phyloP scores from a whole-genome alignment of 139 green algal species.

The Chlamydomonas incerta region DNA sequence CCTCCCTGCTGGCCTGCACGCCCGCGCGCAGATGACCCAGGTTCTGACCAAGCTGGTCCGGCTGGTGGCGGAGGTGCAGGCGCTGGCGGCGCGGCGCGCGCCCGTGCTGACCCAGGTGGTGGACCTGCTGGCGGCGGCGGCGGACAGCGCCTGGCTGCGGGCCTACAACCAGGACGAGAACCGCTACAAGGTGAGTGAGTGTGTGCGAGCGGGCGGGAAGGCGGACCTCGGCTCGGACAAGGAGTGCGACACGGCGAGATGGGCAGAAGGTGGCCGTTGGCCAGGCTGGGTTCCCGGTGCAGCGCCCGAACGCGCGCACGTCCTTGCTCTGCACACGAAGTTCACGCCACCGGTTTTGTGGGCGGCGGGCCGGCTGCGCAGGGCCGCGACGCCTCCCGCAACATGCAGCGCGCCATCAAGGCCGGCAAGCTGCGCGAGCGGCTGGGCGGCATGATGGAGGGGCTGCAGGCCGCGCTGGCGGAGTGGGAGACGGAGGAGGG shows the following conservation, averaged over 20 bases:
- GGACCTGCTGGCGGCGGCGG: constrained; percentile 54
- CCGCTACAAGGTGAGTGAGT: constrained; percentile 65
- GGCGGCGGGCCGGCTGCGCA: constrained; percentile 15
- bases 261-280: too few species aligned
- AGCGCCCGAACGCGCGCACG: too few species aligned
- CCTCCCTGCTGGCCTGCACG: too few species aligned
- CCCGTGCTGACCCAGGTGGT: constrained; percentile 49
- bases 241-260: too few species aligned
- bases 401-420: constrained; percentile 67
- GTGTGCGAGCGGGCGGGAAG: neutral
- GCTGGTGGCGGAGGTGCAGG: constrained; percentile 60
- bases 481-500: constrained; percentile 66
- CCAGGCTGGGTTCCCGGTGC: too few species aligned
- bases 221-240: too few species aligned
- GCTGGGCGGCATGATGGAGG: constrained; percentile 49
- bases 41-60: constrained; percentile 68
- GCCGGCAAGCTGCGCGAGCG: constrained; percentile 58
- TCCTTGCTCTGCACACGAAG: too few species aligned
- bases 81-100: constrained; percentile 48
- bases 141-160: constrained; percentile 63
- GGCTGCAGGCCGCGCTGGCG: constrained; percentile 39
- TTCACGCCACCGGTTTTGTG: too few species aligned
- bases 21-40: constrained; percentile 52
- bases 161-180: constrained; percentile 64
- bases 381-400: constrained; percentile 68